Evolutionary conservation across 768 basidiomycete genomes (phyloP).

Genomic region (Termitomyces sp.): DNA sequence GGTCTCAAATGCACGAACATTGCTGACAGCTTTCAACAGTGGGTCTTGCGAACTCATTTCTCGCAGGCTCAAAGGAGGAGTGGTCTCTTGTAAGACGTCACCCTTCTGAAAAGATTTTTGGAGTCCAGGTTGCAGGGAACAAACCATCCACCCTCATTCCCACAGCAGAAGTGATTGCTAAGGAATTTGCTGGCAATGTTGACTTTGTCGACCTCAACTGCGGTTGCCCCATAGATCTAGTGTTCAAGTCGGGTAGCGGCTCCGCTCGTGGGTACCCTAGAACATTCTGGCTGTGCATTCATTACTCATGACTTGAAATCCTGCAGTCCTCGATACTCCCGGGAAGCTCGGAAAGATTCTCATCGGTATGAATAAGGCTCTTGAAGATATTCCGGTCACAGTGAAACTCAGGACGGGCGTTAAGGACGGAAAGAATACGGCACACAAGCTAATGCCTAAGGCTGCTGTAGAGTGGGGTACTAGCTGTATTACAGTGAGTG

Average conservation of each 20-base stretch:
- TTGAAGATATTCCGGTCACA: constrained; percentile 89
- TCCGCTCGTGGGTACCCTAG: constrained; percentile 63
- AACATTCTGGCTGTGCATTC: background rate
- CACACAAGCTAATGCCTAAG: constrained; percentile 89
- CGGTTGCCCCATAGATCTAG: constrained; percentile 95
- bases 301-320: background rate
- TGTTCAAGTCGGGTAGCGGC: constrained; percentile 88
- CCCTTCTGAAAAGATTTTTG: constrained; percentile 81
- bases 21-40: constrained; percentile 34
- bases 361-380: constrained; percentile 84
- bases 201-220: constrained; percentile 96
- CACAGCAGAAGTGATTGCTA: constrained; percentile 75
- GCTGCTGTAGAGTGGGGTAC: constrained; percentile 48
- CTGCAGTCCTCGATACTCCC: constrained; percentile 74
- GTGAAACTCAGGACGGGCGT: constrained; percentile 92
- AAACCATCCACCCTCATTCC: constrained; percentile 75
- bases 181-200: constrained; percentile 57
- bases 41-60: constrained; percentile 90
- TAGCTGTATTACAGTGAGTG: constrained; percentile 38
- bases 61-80: constrained; percentile 85
- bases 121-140: constrained; percentile 89
- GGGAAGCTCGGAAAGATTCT: constrained; percentile 83
- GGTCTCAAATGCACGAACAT: background rate
- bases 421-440: constrained; percentile 78
- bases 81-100: constrained; percentile 92